Conservation (phyloP, 2,329 filamentous ascomycete species). For the Talaromyces verruculosus region DNA sequence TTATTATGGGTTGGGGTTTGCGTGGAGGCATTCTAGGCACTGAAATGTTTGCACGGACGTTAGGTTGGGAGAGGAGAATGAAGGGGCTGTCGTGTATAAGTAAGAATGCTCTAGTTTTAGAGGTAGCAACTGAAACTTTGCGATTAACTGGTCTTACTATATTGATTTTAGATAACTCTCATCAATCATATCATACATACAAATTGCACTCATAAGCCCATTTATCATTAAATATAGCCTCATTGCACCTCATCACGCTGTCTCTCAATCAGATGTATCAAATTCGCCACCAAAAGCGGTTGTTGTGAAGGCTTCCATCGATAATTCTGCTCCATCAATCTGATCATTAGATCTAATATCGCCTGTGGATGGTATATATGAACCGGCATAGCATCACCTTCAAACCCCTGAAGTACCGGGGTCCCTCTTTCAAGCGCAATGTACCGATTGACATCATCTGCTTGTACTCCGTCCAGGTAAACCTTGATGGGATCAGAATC, state of each 20-base stretch:
- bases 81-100: background rate
- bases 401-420: background rate
- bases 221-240: background rate
- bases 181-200: background rate
- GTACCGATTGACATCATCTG: constrained; percentile 19
- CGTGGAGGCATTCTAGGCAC: background rate
- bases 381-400: background rate
- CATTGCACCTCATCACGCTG: background rate
- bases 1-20: constrained; percentile 17
- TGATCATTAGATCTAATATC: constrained; percentile 19
- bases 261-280: constrained; percentile 19
- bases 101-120: background rate
- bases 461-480: constrained; percentile 6
- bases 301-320: background rate
- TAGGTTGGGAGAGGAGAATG: background rate
- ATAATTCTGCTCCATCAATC: constrained; percentile 33
- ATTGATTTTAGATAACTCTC: background rate
- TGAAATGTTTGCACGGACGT: background rate
- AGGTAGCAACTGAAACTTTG: background rate
- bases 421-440: constrained; percentile 21
- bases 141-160: background rate
- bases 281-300: constrained; percentile 15
- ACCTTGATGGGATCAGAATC: background rate
- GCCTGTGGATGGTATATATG: constrained; percentile 12
- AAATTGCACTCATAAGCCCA: background rate